Evolutionary conservation across 2,329 filamentous ascomycete species (phyloP).

Genomic region (Capronia coronata): DNA sequence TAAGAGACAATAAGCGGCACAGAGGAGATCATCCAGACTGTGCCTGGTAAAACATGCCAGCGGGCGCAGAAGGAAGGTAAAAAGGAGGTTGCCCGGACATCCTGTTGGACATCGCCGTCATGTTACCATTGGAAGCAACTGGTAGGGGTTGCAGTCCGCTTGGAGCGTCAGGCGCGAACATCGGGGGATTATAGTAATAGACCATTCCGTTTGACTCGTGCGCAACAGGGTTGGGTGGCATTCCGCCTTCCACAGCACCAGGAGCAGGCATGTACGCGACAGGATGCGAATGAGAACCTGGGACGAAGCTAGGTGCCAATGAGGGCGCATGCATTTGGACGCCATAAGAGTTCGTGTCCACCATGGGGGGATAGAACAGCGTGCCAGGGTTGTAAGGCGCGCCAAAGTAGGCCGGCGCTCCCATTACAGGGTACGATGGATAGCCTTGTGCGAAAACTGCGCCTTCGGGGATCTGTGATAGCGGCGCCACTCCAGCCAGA

Average conservation of each 20-base stretch:
- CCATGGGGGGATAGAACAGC: slow-evolving; percentile 46
- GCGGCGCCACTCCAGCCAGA: slow-evolving; percentile 68
- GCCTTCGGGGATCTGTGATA: slow-evolving; percentile 87
- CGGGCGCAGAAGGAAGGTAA: slow-evolving; percentile 53
- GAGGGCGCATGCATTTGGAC: slow-evolving; percentile 31
- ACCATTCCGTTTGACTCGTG: slow-evolving; percentile 95
- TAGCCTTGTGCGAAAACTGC: slow-evolving; percentile 87
- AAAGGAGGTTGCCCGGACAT: slow-evolving; percentile 58
- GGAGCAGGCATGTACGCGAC: slow-evolving; percentile 26
- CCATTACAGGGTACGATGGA: slow-evolving; percentile 64
- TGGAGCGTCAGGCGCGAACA: slow-evolving; percentile 30
- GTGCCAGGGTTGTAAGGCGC: slow-evolving; percentile 46
- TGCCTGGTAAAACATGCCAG: slow-evolving; percentile 41
- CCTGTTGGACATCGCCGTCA: slow-evolving; percentile 71
- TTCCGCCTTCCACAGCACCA: slow-evolving; percentile 34
- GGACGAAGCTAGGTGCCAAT: slow-evolving; percentile 22
- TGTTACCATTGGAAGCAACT: slow-evolving; percentile 46
- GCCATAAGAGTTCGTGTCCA: slow-evolving; percentile 48
- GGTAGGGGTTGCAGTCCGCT: slow-evolving; percentile 47
- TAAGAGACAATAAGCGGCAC: slow-evolving; percentile 1
- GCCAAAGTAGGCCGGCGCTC: slow-evolving; percentile 54
- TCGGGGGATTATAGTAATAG: slow-evolving; percentile 80
- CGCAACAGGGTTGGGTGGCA: slow-evolving; percentile 56
- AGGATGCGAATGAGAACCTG: slow-evolving; percentile 28
- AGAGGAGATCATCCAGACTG: slow-evolving; percentile 14